Base-by-base conservation (phyloP, 495 filamentous ascomycete genomes). In the Xeromyces bisporus region DNA sequence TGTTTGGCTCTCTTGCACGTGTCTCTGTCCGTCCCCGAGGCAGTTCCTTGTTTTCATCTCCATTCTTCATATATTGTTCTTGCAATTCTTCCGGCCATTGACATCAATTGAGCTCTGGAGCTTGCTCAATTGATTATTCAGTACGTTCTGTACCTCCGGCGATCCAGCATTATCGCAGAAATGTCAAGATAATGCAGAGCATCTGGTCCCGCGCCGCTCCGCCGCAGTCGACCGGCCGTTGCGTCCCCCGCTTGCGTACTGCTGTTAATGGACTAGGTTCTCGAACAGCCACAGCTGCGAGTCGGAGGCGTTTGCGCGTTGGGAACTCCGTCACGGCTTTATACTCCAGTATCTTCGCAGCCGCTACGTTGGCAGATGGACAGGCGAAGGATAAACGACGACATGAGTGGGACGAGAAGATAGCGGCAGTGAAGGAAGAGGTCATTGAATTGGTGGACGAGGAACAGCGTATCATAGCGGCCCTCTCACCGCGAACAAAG, bases 301-400 rank as follows among this genome's bases (percentile, higher is more conserved):
- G 66, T 29, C 51, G 60, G 24, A 60, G 58, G 44, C 64, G 63
- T 17, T 48, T 72, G 30, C 60, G 60, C 1, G 57, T 61, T 40
- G 68, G 62, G 41, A 72, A 77, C 50, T 56, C 75, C 10, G 73
- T 77, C 34, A 83, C 77, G 2, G 68, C 74, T 8, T 64, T 71
- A 37, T 83, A 81, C 42, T 73, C 74, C 2, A 71, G 74, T 32
- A 73, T 83, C 23, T 71, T 82, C 35, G 77, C 73, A 2, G 69
- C 71, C n/a, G 81, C 78, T 1, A 67, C 75, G 23, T 50, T 78
- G 2, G 58, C 67, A 16, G 80, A 84, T 53, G 69, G 69, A 1
- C 59, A 58, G 30, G 60, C 56, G 3, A 85, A 85, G 48, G 58
- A 69, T 28, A 45, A 60, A 35, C 64, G 73, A 33, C 66, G 66